phyloP scores from a whole-genome alignment of 768 basidiomycete species.

The Exidia glandulosa region DNA sequence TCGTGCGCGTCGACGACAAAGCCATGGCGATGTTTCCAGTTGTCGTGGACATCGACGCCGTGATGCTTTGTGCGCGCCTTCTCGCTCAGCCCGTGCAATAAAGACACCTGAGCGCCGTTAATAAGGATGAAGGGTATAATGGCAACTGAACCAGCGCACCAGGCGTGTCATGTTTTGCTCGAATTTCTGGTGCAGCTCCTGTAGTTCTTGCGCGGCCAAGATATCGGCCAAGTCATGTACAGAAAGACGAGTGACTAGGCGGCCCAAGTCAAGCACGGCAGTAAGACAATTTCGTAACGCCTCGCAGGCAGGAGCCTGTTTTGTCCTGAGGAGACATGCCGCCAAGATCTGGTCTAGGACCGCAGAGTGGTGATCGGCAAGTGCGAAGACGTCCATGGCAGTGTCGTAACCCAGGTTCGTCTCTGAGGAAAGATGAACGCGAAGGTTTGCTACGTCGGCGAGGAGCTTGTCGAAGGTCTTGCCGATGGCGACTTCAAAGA shows the following conservation, averaged over 20 bases:
- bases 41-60: too few species aligned
- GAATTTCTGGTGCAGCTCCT: constrained; percentile 44
- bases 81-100: not conserved
- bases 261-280: constrained; percentile 53
- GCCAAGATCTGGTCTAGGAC: constrained; percentile 66
- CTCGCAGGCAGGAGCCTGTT: constrained; percentile 56
- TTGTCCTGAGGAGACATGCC: constrained; percentile 60
- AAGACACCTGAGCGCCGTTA: constrained; percentile 2
- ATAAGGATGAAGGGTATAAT: not conserved
- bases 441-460: constrained; percentile 21
- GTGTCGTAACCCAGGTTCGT: constrained; percentile 23
- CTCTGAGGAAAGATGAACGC: not conserved
- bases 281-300: constrained; percentile 52
- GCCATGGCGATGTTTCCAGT: not conserved
- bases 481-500: constrained; percentile 73
- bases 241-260: constrained; percentile 51
- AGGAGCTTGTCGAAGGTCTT: constrained; percentile 68
- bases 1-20: constrained; percentile 11
- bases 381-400: constrained; percentile 56
- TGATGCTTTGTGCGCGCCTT: not conserved
- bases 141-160: constrained; percentile 29
- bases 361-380: constrained; percentile 54
- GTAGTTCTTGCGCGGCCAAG: constrained; percentile 45
- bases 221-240: constrained; percentile 49
- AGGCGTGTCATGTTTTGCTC: constrained; percentile 42